Evolutionary conservation across 202 grass and related monocot genomes (phyloP).

Genomic region (Zizania palustris): DNA sequence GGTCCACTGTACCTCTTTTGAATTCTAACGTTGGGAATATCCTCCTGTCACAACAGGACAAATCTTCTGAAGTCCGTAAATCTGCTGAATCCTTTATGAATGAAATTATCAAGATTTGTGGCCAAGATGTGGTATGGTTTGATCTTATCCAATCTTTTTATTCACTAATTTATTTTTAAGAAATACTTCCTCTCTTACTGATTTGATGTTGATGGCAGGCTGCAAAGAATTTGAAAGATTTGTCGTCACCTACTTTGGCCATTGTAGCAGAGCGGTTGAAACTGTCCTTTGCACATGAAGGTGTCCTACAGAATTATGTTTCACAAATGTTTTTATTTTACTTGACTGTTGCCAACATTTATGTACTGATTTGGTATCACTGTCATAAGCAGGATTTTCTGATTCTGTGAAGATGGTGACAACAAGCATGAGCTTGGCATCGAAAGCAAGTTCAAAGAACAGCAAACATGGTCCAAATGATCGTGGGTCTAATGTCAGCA

Average conservation of each 20-base stretch:
- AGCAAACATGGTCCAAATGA: slow-evolving; percentile 68
- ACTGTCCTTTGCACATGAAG: slow-evolving; percentile 70
- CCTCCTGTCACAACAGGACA: slow-evolving; percentile 66
- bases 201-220: slow-evolving; percentile 48
- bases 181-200: slow-evolving; percentile 2
- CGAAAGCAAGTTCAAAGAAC: slow-evolving; percentile 74
- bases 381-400: slow-evolving; percentile 58
- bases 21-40: slow-evolving; percentile 32
- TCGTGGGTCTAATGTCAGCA: slow-evolving; percentile 67
- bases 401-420: slow-evolving; percentile 71
- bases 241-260: slow-evolving; percentile 80
- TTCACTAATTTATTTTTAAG: background rate
- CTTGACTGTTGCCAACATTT: background rate
- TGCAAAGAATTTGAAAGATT: slow-evolving; percentile 87
- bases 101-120: slow-evolving; percentile 85
- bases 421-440: slow-evolving; percentile 56
- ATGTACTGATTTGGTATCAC: slow-evolving; percentile 33
- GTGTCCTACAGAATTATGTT: slow-evolving; percentile 42
- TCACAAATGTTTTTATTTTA: slow-evolving; percentile 29
- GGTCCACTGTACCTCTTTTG: slow-evolving; percentile 24
- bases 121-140: slow-evolving; percentile 83
- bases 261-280: slow-evolving; percentile 85
- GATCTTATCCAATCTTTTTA: background rate
- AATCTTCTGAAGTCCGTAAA: slow-evolving; percentile 99
- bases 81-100: slow-evolving; percentile 88